Conservation (phyloP, 2,329 filamentous ascomycete genomes). For the Albophoma yamanashiensis region DNA sequence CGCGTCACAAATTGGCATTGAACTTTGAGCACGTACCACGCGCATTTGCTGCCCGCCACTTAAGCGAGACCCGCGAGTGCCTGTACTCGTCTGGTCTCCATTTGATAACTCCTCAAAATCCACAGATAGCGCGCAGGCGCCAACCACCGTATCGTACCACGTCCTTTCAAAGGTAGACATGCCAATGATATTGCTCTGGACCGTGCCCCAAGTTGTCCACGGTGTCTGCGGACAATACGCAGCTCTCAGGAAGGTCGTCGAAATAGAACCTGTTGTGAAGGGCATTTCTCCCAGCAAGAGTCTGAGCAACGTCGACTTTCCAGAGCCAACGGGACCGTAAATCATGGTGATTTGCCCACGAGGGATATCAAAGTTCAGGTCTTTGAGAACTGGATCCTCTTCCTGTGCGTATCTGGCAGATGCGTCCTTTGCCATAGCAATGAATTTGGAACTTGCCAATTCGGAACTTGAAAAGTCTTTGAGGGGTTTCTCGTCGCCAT, state of each 20-base stretch:
- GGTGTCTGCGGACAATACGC: constrained; percentile 14
- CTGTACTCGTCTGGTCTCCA: constrained; percentile 12
- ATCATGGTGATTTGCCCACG: constrained; percentile 11
- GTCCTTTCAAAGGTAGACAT: constrained; percentile 6
- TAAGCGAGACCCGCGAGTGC: constrained; percentile 11
- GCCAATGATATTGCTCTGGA: constrained; percentile 14
- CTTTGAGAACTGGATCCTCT: neutral
- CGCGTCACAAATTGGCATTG: neutral
- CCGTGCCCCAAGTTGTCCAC: constrained; percentile 12
- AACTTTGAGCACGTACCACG: constrained; percentile 7
- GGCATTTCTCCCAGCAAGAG: constrained; percentile 12
- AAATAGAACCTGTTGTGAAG: constrained; percentile 4
- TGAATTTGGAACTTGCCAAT: neutral
- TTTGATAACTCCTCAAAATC: constrained; percentile 10
- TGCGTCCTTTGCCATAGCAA: constrained; percentile 1
- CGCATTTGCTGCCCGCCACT: constrained; percentile 17
- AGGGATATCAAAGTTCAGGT: constrained; percentile 5
- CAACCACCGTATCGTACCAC: constrained; percentile 11
- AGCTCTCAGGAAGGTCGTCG: constrained; percentile 3
- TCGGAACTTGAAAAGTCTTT: neutral
- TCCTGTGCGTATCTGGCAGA: constrained; percentile 5
- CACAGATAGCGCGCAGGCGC: constrained; percentile 7
- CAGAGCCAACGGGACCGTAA: constrained; percentile 11
- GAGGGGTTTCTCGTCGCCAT: neutral
- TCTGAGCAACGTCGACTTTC: constrained; percentile 13